Evolutionary conservation across 2,329 filamentous ascomycete species (phyloP).

Genomic region (Fusarium pseudoanthophilum): DNA sequence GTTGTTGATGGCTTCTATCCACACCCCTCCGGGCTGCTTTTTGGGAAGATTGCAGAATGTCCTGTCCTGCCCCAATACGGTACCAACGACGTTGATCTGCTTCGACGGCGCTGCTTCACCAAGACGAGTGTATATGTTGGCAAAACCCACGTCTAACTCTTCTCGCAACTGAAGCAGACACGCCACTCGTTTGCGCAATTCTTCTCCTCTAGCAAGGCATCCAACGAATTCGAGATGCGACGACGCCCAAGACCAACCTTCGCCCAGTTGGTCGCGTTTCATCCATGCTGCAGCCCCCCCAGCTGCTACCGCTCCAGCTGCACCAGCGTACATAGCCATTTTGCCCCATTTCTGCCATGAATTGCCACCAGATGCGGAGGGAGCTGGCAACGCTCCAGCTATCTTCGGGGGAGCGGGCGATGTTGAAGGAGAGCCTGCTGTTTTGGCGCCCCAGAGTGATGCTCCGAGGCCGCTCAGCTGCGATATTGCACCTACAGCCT

Average conservation of each 20-base stretch:
- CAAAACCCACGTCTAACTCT: conserved; percentile 78
- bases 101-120: conserved; percentile 72
- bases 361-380: conserved; percentile 43
- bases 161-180: conserved; percentile 71
- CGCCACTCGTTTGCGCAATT: conserved; percentile 79
- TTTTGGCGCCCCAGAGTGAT: conserved; percentile 69
- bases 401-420: conserved; percentile 35
- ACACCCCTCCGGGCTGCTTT: conserved; percentile 64
- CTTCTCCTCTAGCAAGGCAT: conserved; percentile 84
- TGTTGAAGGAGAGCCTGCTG: conserved; percentile 39
- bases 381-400: conserved; percentile 43
- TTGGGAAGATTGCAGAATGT: conserved; percentile 90
- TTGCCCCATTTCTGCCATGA: conserved; percentile 85
- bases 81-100: conserved; percentile 63
- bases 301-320: conserved; percentile 82
- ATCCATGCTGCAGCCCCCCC: conserved; percentile 87
- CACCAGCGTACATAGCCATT: conserved; percentile 86
- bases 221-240: conserved; percentile 95
- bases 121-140: conserved; percentile 87
- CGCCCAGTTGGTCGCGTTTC: conserved; percentile 81
- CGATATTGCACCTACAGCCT: conserved; percentile 74
- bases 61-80: conserved; percentile 74
- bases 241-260: conserved; percentile 83
- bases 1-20: conserved; percentile 81
- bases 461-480: conserved; percentile 74